Percentiles rank a stretch among this genome's conserved stretches.
Conservation (phyloP, 805 yeast genomes). For the Kodamaea nitidulidarum region DNA sequence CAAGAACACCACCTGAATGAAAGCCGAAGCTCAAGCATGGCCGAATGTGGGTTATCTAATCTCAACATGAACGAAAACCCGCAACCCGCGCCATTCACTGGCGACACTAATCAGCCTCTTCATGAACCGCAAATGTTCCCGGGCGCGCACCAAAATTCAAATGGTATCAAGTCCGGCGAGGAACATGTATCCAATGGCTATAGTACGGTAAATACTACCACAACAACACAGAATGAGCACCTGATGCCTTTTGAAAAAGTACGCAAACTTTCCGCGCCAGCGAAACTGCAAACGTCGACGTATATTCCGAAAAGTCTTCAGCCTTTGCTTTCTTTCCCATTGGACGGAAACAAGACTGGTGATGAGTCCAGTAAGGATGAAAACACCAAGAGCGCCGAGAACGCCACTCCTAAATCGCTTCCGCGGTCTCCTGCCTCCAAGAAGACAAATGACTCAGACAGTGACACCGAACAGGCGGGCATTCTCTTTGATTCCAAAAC, state of each 20-base stretch:
- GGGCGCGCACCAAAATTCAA: too few relatives aligned
- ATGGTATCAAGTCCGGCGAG: too few relatives aligned
- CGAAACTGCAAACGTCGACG: slow-evolving; percentile 7
- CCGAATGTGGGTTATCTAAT: too few relatives aligned
- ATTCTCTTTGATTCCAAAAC: slow-evolving; percentile 34
- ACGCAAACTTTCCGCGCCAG: slow-evolving; percentile 7
- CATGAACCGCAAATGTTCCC: too few relatives aligned
- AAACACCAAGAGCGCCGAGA: background rate
- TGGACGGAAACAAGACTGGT: slow-evolving; percentile 4
- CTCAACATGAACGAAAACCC: too few relatives aligned
- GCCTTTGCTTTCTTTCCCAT: slow-evolving; percentile 14
- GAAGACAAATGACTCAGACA: slow-evolving; percentile 4
- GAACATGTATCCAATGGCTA: too few relatives aligned
- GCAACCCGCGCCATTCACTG: too few relatives aligned
- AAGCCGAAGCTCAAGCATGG: too few relatives aligned
- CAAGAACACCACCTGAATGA: background rate
- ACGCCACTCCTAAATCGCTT: background rate
- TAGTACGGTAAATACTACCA: too few relatives aligned
- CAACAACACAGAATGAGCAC: too few relatives aligned
- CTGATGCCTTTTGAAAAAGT: background rate
- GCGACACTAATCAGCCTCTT: background rate
- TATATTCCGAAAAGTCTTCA: slow-evolving; percentile 14
- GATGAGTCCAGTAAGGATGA: background rate
- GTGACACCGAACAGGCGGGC: slow-evolving; percentile 12
- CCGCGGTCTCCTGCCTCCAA: background rate